A percentile compares a stretch with the other conserved stretches of the same genome.
Conservation (phyloP, 441 rosid genomes). For the Populus hybrid region DNA sequence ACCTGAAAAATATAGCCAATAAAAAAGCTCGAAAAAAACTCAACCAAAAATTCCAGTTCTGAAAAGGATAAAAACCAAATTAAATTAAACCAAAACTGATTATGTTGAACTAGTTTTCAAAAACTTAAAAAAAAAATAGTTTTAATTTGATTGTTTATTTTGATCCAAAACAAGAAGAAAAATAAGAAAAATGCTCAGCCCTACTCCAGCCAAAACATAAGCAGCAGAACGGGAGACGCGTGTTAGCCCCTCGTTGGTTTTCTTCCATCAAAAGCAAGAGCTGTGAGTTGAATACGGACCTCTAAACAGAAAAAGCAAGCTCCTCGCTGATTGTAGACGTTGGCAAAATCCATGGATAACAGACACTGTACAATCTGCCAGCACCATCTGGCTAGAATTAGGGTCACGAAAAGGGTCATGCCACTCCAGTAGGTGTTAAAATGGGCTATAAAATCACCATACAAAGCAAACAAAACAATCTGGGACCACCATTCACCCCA, state of each 20-base stretch:
- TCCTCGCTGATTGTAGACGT: background rate
- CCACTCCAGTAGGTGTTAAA: background rate
- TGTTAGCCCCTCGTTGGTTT: background rate
- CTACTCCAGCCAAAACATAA: background rate
- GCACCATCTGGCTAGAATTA: background rate
- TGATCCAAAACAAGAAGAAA: no score
- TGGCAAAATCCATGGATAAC: background rate
- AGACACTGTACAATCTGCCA: background rate
- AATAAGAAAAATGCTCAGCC: no score
- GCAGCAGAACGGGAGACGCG: background rate
- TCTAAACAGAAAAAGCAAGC: background rate
- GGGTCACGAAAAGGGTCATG: background rate
- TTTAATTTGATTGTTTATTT: no score
- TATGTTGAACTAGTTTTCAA: no score
- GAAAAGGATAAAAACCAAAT: no score
- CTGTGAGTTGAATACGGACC: background rate
- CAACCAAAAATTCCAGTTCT: no score
- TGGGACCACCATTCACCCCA: background rate
- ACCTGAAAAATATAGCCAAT: no score
- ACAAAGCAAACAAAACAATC: background rate
- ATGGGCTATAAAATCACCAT: background rate
- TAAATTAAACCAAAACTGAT: no score
- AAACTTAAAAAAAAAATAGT: no score
- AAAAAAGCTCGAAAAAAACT: fast-evolving
- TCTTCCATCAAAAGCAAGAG: background rate